Evolutionary conservation across 106 monocot species (phyloP).

Genomic region (Acorus calamus): DNA sequence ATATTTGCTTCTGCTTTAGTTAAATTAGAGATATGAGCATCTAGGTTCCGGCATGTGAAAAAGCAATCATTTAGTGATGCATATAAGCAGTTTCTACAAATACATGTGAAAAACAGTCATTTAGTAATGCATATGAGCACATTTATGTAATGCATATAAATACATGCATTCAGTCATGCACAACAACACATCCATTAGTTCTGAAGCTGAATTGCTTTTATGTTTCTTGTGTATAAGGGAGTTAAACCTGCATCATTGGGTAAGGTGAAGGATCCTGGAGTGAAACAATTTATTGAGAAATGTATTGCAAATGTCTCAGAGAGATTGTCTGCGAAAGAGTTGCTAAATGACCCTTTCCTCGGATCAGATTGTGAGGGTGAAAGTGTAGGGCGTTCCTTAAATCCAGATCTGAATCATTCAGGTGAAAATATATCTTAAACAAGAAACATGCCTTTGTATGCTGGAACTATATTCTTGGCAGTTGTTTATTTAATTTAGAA

Average conservation of each 20-base stretch:
- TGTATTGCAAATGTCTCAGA: conserved; percentile 45
- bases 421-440: conserved; percentile 15
- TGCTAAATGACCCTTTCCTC: conserved; percentile 52
- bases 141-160: no score
- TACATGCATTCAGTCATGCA: no score
- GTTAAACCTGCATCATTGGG: conserved; percentile 35
- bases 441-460: no score
- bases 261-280: conserved; percentile 33
- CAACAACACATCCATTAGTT: no score
- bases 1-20: no score
- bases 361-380: conserved; percentile 18
- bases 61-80: no score
- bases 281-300: conserved; percentile 46
- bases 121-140: no score
- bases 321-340: conserved; percentile 43
- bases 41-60: no score
- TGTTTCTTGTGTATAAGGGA: conserved; percentile 21
- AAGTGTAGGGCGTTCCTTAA: conserved; percentile 4
- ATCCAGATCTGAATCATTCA: conserved; percentile 3
- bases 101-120: no score
- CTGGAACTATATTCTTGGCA: background rate
- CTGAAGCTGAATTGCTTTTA: background rate
- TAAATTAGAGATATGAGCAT: no score
- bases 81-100: no score
- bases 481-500: background rate